Base-by-base conservation (phyloP, 177 flowering plant genomes). In the Vitis hybrid region DNA sequence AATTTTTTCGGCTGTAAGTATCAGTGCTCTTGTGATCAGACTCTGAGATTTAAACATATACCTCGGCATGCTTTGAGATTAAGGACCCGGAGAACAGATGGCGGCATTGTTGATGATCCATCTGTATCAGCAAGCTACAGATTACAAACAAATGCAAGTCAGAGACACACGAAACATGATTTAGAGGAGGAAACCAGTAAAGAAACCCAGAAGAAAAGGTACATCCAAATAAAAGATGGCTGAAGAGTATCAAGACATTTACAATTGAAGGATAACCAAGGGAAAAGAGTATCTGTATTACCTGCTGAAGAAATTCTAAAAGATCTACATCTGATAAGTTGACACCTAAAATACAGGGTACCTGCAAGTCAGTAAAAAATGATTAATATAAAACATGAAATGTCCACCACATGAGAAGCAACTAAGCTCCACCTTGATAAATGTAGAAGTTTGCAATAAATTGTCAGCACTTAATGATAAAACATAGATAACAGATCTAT, bases 21-120 rank as follows among this genome's bases (percentile, higher is more conserved):
- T 27, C 30, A 40, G 8, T 40, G 46, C 46, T 40, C 46, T 6
- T 40, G 46, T 40, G 46, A 40, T 40, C 46, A 40, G 46, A 40
- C 6, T 27, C 30, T 40, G 46, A 40, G 46, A 40, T 40, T 30
- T 2, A 62, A 56, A 56, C 35, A 73, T 49, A 27, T 84, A 95
- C 99, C 97, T 84, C 99, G 87, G 83, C 99, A 93, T 71, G 99
- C 95, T 81, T 96, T 96, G 50, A 54, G 83, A 80, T 93, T 93
- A 14, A 96, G 95, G 63, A 96, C 76, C 50, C 93, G 91, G 72
- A 82, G 75, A 73, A 96, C 91, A 56, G 98, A 78, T 62, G 97
- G 95, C 30, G 99, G 99, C 50, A 90, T 83, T 30, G 84, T 84
- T 67, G 98, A 88, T 70, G 98, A 88, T 71, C 99, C 99, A 74